These are phyloP conservation scores for Sarcodon aspratus DNA, from an alignment of 768 basidiomycete genomes.

Conservation along the genomic window DNA sequence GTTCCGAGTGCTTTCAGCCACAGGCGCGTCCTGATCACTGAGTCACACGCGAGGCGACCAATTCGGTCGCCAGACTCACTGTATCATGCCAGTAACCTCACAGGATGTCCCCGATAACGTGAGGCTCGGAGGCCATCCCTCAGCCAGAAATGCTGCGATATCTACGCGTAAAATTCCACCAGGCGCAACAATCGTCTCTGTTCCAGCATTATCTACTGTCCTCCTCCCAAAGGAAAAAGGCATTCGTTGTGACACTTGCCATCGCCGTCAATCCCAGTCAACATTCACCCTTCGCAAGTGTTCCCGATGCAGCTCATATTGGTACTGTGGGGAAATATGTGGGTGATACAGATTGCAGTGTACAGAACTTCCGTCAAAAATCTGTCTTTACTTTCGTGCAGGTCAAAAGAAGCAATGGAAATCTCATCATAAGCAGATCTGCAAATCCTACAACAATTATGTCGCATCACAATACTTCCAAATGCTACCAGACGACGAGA, in stretches of 20 bases:
- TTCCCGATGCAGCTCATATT: slow-evolving; percentile 56
- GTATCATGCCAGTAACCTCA: neutral
- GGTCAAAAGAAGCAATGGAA: slow-evolving; percentile 67
- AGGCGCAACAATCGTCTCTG: slow-evolving; percentile 39
- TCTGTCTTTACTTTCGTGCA: slow-evolving; percentile 13
- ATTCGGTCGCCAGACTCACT: neutral
- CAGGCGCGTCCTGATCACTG: too few relatives aligned
- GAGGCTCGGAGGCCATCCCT: slow-evolving; percentile 31
- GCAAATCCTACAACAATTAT: slow-evolving; percentile 43
- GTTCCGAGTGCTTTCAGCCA: too few relatives aligned
- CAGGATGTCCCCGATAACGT: slow-evolving; percentile 4
- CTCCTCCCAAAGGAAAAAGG: slow-evolving; percentile 38
- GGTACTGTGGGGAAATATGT: slow-evolving; percentile 66
- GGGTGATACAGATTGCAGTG: slow-evolving; percentile 11
- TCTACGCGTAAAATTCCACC: slow-evolving; percentile 25
- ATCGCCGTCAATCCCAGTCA: slow-evolving; percentile 20
- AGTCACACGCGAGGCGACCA: too few relatives aligned
- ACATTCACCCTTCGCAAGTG: slow-evolving; percentile 37
- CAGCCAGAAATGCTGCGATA: slow-evolving; percentile 39
- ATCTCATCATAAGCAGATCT: slow-evolving; percentile 53
- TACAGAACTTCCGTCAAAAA: too few relatives aligned
- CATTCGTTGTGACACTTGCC: slow-evolving; percentile 56
- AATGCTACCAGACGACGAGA: slow-evolving; percentile 38
- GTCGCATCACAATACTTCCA: slow-evolving; percentile 34
- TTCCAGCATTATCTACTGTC: slow-evolving; percentile 36